Evolutionary conservation across 768 basidiomycete genomes (phyloP), one percentile per base, ranked within the genome.

Genomic region (Clathrus columnatus): DNA sequence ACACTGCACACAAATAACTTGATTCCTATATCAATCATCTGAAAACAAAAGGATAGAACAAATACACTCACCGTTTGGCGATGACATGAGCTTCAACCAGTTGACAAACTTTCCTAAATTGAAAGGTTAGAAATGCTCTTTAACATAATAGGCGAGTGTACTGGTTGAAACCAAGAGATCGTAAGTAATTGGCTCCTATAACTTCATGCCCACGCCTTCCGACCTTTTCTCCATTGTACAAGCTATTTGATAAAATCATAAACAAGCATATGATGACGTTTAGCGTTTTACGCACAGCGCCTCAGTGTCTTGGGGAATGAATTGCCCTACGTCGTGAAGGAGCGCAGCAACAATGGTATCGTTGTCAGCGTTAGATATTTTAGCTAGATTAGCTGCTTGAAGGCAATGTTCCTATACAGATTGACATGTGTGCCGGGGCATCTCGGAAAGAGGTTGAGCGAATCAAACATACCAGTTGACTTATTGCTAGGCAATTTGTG

Each of bases 251-350:
- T 6, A n/a, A 30, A 50, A 7, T 50, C 2, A 7, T 26, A 26
- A 50, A 3, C 3, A 8, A 20, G 7, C 24, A 26, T 21, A 30
- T 8, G 2, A 6, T 14, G 24, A 50, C 49, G 20, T 3, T 26
- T 18, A n/a, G 36, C n/a, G n/a, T 2, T 56, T 41, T 20, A 46
- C 46, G 30, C 24, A 32, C 56, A 59, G 41, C 14, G 45, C 58
- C 45, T 56, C 42, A 4, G 58, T 32, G n/a, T 29, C 30, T 7
- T 36, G 28, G 16, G 58, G 58, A 11, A 59, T 8, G 46, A 59
- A 59, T 42, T 59, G 58, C 2, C 58, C 58, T n/a, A 59, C 44
- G 36, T 59, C 58, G 32, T 59, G 58, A 3, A 59, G 45, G 21
- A 59, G 41, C 17, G 58, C 58, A 10, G 58, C 58, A 20, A 59